These are phyloP conservation scores for Hordeum vulgare DNA, from an alignment of 176 grass and related monocot genomes.

Conservation along the genomic window MorexV3_pseudomolecules_assembly NC_058521.1:510591072-510591571, in stretches of 20 bases:
- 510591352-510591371: conserved; percentile 58
- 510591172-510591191: conserved; percentile 82
- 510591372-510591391: conserved; percentile 57
- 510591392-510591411: conserved; percentile 64
- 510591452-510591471: conserved; percentile 43
- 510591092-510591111: conserved; percentile 94
- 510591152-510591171: conserved; percentile 86
- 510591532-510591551: conserved; percentile 68
- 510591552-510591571: conserved; percentile 48
- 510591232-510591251: conserved; percentile 74
- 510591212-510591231: conserved; percentile 68
- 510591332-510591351: conserved; percentile 85
- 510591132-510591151: conserved; percentile 87
- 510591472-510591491: conserved; percentile 61
- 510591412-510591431: conserved; percentile 72
- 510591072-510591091: conserved; percentile 96
- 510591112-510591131: conserved; percentile 92
- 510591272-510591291: conserved; percentile 50
- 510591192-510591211: conserved; percentile 95
- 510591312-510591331: conserved; percentile 60
- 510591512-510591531: conserved; percentile 43
- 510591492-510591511: conserved; percentile 63
- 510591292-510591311: conserved; percentile 62
- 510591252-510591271: conserved; percentile 83
- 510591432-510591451: conserved; percentile 62